Evolutionary conservation across 2,329 filamentous ascomycete species (phyloP).

Genomic region (Aspergillus tanneri): DNA sequence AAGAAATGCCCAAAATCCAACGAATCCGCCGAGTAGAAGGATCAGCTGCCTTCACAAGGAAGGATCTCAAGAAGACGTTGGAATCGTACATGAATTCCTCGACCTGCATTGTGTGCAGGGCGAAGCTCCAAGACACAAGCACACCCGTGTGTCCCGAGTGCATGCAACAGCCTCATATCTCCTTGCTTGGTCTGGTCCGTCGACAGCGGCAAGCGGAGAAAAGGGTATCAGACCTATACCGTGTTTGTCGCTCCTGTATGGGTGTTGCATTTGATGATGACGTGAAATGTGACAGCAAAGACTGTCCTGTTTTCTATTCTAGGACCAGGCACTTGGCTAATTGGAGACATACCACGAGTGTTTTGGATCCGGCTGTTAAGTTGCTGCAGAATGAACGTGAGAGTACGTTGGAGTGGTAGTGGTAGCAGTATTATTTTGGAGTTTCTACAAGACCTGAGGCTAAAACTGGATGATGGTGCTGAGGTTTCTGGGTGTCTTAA

Average conservation of each 20-base stretch:
- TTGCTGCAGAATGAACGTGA: conserved; percentile 37
- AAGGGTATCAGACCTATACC: conserved; percentile 62
- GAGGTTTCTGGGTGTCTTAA: too few relatives aligned
- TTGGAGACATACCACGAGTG: conserved; percentile 38
- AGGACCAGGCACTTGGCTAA: conserved; percentile 39
- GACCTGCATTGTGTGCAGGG: conserved; percentile 73
- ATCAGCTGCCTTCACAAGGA: conserved; percentile 28
- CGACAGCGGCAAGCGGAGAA: conserved; percentile 64
- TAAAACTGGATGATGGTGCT: too few relatives aligned
- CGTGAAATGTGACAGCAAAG: conserved; percentile 83
- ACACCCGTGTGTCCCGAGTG: conserved; percentile 44
- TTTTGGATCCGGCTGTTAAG: conserved; percentile 38
- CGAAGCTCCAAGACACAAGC: conserved; percentile 52
- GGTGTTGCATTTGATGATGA: conserved; percentile 70
- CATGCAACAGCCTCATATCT: conserved; percentile 47
- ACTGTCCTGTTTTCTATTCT: conserved; percentile 86
- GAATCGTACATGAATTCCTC: conserved; percentile 88
- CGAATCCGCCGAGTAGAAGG: conserved; percentile 65
- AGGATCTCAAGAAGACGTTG: conserved; percentile 66
- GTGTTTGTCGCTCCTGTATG: conserved; percentile 77
- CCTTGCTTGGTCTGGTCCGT: conserved; percentile 63
- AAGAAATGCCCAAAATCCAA: conserved; percentile 92
- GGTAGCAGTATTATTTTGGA: neutral
- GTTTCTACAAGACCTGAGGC: too few relatives aligned
- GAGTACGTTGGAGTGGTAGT: conserved; percentile 40